These are phyloP conservation scores for Pseudocercospora macadamiae DNA, from an alignment of 2,329 filamentous ascomycete species.

Conservation along the genomic window DNA sequence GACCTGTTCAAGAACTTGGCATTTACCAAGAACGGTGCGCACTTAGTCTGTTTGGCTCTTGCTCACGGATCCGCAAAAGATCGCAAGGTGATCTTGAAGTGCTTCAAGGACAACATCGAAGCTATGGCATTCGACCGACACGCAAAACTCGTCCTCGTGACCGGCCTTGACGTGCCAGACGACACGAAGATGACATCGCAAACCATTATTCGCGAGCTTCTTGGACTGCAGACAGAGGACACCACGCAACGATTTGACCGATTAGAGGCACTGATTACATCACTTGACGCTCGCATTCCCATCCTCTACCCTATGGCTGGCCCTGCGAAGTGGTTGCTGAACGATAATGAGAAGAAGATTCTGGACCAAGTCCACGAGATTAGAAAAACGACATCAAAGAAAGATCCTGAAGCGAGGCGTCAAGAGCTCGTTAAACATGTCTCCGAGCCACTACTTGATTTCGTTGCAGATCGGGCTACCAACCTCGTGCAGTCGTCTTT, in stretches of 20 bases:
- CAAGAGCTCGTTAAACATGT: conserved; percentile 75
- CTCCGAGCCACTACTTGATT: conserved; percentile 73
- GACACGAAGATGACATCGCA: conserved; percentile 85
- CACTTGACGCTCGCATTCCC: conserved; percentile 66
- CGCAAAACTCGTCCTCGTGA: conserved; percentile 79
- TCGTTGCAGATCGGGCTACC: conserved; percentile 68
- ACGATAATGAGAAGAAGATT: conserved; percentile 63
- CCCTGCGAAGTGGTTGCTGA: conserved; percentile 64
- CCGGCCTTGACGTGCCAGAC: conserved; percentile 88
- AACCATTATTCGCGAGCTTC: conserved; percentile 84
- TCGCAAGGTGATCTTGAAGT: conserved; percentile 82
- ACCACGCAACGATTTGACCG: conserved; percentile 51
- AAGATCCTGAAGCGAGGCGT: conserved; percentile 75
- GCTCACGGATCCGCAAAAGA: conserved; percentile 90
- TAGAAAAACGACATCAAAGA: conserved; percentile 85
- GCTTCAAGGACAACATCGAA: conserved; percentile 87
- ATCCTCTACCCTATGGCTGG: conserved; percentile 80
- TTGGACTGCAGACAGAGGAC: conserved; percentile 64
- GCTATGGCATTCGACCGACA: conserved; percentile 79
- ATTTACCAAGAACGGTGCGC: conserved; percentile 86
- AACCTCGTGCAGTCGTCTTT: conserved; percentile 75
- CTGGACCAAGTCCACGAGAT: conserved; percentile 78
- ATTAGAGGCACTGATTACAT: conserved; percentile 68
- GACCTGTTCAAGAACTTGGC: conserved; percentile 93
- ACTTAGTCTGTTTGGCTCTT: conserved; percentile 77